Base-by-base conservation (phyloP, 257 asterid species). In the Striga asiatica region DNA sequence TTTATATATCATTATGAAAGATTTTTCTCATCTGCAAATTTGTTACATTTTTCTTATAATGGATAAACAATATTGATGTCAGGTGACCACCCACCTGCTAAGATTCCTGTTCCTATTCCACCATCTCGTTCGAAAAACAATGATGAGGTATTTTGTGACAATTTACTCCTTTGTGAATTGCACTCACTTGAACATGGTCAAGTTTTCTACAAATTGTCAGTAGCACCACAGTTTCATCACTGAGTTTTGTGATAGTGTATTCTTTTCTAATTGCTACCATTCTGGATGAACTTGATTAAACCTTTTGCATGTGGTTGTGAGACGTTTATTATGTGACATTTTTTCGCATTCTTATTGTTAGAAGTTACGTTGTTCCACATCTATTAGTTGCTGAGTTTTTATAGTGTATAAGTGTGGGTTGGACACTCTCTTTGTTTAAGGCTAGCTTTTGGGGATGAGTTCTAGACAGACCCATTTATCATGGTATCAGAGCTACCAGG, bases 31-130 rank as follows among this genome's bases (percentile, higher is more conserved):
- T 38, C 18, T 9, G 7, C 8, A 53, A 29, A 39, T 49, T 35
- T 38, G 16, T 35, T 56, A 47, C 46, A 28, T 13, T 31, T 20
- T 42, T 62, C 38, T 48, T 37, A 57, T 51, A 48, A 61, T 38
- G 50, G 54, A 54, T 64, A 58, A 55, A 41, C 7, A 42, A 54
- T 54, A 28, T 62, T 62, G 62, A 56, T 73, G 62, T 48, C 78
- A 92, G 98, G 97, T 60, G 52, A 81, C 72, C 95, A 56, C 52
- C 98, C 94, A 27, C 95, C 94, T 27, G 84, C 97, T 52, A 84
- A 92, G 83, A 80, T 92, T 66, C 98, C 98, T 24, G 81, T 88
- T 78, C 98, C 98, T 53, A 61, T 92, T 77, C 93, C 85, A 20
- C 89, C 77, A 56, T 75, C 94, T 35, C 79, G 66, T 50, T 69